These are phyloP conservation scores for Microdochium paspali DNA, from an alignment of 2,329 filamentous ascomycete species.

Conservation along the genomic window DNA sequence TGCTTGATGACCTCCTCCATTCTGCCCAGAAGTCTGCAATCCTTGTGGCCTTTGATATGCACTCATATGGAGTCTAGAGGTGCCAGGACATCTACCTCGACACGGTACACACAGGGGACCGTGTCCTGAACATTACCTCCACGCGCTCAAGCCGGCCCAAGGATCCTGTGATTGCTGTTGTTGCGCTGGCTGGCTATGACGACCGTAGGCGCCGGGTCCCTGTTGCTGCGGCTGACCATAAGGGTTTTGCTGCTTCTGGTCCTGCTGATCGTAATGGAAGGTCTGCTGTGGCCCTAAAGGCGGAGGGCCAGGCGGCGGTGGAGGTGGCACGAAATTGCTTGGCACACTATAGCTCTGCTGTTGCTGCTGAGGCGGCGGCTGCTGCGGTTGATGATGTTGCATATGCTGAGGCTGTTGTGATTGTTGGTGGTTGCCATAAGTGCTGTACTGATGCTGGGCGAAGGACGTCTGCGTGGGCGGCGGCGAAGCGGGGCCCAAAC, in stretches of 20 bases:
- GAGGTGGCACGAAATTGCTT: slow-evolving; percentile 51
- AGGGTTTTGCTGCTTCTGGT: slow-evolving; percentile 10
- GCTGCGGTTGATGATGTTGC: slow-evolving; percentile 28
- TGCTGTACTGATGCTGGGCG: slow-evolving; percentile 34
- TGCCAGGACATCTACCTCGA: not conserved
- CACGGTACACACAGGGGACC: too few species aligned
- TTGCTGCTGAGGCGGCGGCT: slow-evolving; percentile 15
- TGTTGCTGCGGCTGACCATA: slow-evolving; percentile 13
- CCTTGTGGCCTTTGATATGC: too few species aligned
- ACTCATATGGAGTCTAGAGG: too few species aligned
- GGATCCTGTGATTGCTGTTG: slow-evolving; percentile 20
- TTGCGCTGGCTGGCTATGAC: slow-evolving; percentile 17
- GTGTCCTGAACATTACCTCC: too few species aligned
- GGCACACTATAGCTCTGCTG: slow-evolving; percentile 35
- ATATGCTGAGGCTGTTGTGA: slow-evolving; percentile 28
- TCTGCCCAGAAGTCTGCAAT: too few species aligned
- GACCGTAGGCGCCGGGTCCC: slow-evolving; percentile 19
- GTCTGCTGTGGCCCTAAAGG: slow-evolving; percentile 55
- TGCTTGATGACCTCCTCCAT: too few species aligned
- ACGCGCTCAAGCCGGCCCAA: slow-evolving; percentile 17
- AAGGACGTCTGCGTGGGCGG: slow-evolving; percentile 35
- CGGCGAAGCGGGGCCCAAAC: slow-evolving; percentile 39
- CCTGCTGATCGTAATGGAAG: slow-evolving; percentile 37
- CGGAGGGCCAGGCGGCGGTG: slow-evolving; percentile 53
- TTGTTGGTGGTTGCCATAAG: slow-evolving; percentile 34